phyloP scores from a whole-genome alignment of 176 grass and related monocot genomes.

The Zea mays region Zm-B73-REFERENCE-NAM-5.0 NC_050103.1:175424501-175425000 shows the following conservation, averaged over 20 bases:
- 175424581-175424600: not conserved
- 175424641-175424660: not conserved
- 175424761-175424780: constrained; percentile 34
- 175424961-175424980: constrained; percentile 23
- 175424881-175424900: constrained; percentile 41
- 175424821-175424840: not conserved
- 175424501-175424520: too few relatives aligned
- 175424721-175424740: too few relatives aligned
- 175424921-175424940: too few relatives aligned
- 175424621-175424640: not conserved
- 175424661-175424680: not conserved
- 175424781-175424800: constrained; percentile 15
- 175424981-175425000: constrained; percentile 12
- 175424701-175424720: not conserved
- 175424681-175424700: not conserved
- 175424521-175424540: too few relatives aligned
- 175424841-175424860: not conserved
- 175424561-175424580: not conserved
- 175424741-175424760: constrained; percentile 1
- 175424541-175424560: too few relatives aligned
- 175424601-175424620: not conserved
- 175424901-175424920: constrained; percentile 55
- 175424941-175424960: constrained; percentile 22
- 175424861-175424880: constrained; percentile 61
- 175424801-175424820: not conserved